Percentiles rank a stretch among this genome's conserved stretches.
Evolutionary conservation across 2,329 filamentous ascomycete species (phyloP).

Genomic region (Plectosphaerella plurivora): DNA sequence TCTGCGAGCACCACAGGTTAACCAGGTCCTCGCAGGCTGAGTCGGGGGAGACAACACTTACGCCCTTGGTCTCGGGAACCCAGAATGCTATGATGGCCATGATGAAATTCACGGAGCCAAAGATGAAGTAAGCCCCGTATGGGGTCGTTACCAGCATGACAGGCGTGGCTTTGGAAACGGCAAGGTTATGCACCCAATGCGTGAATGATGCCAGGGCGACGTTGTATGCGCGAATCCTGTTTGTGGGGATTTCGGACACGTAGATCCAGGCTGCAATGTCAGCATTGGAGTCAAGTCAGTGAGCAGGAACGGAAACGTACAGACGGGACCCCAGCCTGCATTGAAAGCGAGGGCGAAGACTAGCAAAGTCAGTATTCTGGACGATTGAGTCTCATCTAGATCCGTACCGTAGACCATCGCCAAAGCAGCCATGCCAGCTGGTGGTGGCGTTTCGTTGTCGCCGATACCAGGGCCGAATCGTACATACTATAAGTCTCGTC

Average conservation of each 20-base stretch:
- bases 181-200: conserved; percentile 63
- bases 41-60: conserved; percentile 10
- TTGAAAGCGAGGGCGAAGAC: conserved; percentile 48
- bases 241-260: conserved; percentile 58
- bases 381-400: not conserved
- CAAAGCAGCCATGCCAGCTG: conserved; percentile 44
- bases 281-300: not conserved
- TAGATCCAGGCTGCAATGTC: conserved; percentile 29
- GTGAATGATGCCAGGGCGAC: conserved; percentile 58
- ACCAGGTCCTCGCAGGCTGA: not conserved
- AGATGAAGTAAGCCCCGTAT: conserved; percentile 52
- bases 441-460: conserved; percentile 35
- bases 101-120: conserved; percentile 49
- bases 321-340: conserved; percentile 53
- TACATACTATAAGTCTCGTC: conserved; percentile 34
- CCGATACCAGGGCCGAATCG: conserved; percentile 33
- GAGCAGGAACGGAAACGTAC: conserved; percentile 45
- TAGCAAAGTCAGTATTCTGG: not conserved
- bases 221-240: conserved; percentile 53
- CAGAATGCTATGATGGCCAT: conserved; percentile 47
- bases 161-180: conserved; percentile 55
- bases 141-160: conserved; percentile 48
- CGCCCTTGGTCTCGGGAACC: conserved; percentile 54
- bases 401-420: conserved; percentile 50
- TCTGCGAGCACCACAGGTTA: not conserved